A percentile compares a stretch with the other conserved stretches of the same genome.
Conservation (phyloP, 2,329 filamentous ascomycete species). For the Aquanectria penicillioides region DNA sequence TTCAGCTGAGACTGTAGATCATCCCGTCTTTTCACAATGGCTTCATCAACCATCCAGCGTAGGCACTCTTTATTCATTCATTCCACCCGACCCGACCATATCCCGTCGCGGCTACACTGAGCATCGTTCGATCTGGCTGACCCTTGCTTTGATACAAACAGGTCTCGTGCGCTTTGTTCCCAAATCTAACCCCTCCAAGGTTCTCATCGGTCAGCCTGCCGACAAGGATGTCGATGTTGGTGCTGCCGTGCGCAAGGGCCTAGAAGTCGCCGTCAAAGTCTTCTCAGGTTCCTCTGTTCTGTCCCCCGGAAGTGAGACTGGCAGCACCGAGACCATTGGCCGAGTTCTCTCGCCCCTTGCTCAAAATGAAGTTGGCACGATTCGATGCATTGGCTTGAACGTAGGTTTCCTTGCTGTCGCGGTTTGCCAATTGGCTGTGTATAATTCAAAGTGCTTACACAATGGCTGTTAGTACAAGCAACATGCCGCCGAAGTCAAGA, state of each 20-base stretch:
- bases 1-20: not conserved
- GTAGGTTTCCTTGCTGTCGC: conserved; percentile 53
- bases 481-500: conserved; percentile 58
- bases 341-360: conserved; percentile 57
- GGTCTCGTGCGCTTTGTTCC: conserved; percentile 70
- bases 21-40: conserved; percentile 22
- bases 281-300: conserved; percentile 69
- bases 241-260: conserved; percentile 62
- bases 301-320: conserved; percentile 61
- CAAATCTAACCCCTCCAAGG: conserved; percentile 57
- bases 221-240: conserved; percentile 66
- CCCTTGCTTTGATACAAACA: conserved; percentile 36
- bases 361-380: conserved; percentile 58
- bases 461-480: conserved; percentile 44
- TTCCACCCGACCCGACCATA: not conserved
- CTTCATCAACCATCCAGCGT: conserved; percentile 36
- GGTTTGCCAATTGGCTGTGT: conserved; percentile 49
- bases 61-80: not conserved
- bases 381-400: conserved; percentile 69
- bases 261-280: conserved; percentile 65
- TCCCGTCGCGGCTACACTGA: too few species aligned
- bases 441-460: conserved; percentile 29
- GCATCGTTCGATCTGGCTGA: not conserved
- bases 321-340: conserved; percentile 55
- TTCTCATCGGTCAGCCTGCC: conserved; percentile 66